Conservation (phyloP, 2,329 filamentous ascomycete species). For the Pseudogymnoascus sp. region DNA sequence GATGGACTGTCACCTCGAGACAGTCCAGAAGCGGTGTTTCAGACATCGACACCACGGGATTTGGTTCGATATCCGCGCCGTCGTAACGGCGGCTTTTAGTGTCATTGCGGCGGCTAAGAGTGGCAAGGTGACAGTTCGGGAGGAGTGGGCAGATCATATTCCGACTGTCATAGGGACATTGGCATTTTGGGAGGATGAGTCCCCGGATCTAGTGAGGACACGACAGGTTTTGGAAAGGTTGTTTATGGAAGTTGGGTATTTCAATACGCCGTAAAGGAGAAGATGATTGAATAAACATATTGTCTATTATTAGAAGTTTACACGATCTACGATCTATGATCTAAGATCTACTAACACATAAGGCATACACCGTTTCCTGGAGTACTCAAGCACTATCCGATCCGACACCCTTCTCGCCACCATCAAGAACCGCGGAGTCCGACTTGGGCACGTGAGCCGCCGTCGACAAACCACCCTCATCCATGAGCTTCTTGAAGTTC, state of each 20-base stretch:
- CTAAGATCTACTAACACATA: background rate
- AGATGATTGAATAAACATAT: background rate
- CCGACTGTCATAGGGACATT: background rate
- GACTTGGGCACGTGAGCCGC: background rate
- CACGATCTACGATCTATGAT: background rate
- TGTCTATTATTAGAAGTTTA: background rate
- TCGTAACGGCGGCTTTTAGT: background rate
- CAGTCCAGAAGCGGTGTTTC: conserved; percentile 23
- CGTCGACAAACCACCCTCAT: background rate
- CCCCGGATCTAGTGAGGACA: background rate
- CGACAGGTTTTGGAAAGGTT: background rate
- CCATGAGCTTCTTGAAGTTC: conserved; percentile 17
- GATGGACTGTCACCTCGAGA: conserved; percentile 27
- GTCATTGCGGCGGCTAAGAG: conserved; percentile 12
- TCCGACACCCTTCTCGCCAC: background rate
- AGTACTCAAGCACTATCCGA: background rate
- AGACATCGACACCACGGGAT: conserved; percentile 31
- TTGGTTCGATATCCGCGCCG: conserved; percentile 29
- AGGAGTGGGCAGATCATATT: background rate
- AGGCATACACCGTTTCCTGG: background rate
- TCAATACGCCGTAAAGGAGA: background rate
- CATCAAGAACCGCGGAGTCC: background rate
- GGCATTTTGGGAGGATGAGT: background rate
- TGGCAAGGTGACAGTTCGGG: background rate
- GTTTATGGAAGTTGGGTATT: background rate